Conservation (phyloP, 2,329 filamentous ascomycete species). For the Drechslerella coelobrocha region DNA sequence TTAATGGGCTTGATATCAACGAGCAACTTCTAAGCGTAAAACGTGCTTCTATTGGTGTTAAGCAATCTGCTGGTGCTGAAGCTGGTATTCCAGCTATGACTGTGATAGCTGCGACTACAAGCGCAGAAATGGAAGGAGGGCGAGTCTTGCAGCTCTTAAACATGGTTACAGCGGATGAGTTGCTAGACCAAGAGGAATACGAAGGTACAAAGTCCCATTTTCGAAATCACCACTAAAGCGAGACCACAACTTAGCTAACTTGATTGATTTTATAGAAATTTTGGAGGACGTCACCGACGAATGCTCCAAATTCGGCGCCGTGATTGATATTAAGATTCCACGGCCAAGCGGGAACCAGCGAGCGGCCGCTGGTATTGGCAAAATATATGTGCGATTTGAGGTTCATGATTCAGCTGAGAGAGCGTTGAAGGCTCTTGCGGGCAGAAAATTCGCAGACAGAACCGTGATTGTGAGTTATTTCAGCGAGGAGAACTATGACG, state of each 20-base stretch:
- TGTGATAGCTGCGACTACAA: slow-evolving; percentile 89
- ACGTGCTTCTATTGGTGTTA: slow-evolving; percentile 89
- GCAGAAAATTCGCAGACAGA: slow-evolving; percentile 92
- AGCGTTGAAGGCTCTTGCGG: slow-evolving; percentile 86
- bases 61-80: slow-evolving; percentile 89
- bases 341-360: slow-evolving; percentile 82
- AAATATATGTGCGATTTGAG: slow-evolving; percentile 97
- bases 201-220: slow-evolving; percentile 69
- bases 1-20: slow-evolving; percentile 92
- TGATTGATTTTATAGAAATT: slow-evolving; percentile 73
- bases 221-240: background rate
- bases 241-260: slow-evolving; percentile 7
- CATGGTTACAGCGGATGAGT: slow-evolving; percentile 96
- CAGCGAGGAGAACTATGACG: slow-evolving; percentile 96
- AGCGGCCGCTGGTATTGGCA: slow-evolving; percentile 87
- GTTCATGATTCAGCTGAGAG: slow-evolving; percentile 77
- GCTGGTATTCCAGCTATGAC: slow-evolving; percentile 98
- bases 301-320: slow-evolving; percentile 84
- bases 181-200: slow-evolving; percentile 93
- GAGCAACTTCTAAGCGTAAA: slow-evolving; percentile 83
- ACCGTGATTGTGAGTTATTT: slow-evolving; percentile 98
- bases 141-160: slow-evolving; percentile 91
- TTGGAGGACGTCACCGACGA: slow-evolving; percentile 92
- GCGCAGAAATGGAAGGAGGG: slow-evolving; percentile 77
- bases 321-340: slow-evolving; percentile 91